Conservation (phyloP, 805 yeast species). For the Yarrowia sp. region DNA sequence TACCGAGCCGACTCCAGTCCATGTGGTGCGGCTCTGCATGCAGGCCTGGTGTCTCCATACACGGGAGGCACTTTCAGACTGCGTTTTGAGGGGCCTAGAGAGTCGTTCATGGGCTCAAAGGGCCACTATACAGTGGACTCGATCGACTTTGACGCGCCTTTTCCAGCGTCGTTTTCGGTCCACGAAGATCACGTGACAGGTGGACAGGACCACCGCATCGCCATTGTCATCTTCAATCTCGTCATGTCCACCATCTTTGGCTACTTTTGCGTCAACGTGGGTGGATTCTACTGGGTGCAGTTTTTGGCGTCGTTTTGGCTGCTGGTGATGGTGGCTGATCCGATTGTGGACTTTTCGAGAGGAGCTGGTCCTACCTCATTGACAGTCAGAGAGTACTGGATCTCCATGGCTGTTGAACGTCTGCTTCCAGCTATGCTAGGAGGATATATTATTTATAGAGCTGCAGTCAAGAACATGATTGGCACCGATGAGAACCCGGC, state of each 20-base stretch:
- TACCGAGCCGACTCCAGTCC: slow-evolving; percentile 87
- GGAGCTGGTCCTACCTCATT: not conserved
- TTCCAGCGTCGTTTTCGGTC: slow-evolving; percentile 59
- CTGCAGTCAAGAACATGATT: slow-evolving; percentile 35
- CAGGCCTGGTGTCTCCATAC: slow-evolving; percentile 70
- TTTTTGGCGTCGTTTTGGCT: slow-evolving; percentile 80
- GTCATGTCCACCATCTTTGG: slow-evolving; percentile 48
- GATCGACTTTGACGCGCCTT: slow-evolving; percentile 64
- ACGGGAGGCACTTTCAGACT: slow-evolving; percentile 77
- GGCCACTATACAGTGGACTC: slow-evolving; percentile 56
- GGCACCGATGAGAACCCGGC: slow-evolving; percentile 39
- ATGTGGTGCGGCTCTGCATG: slow-evolving; percentile 87
- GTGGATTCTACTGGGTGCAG: slow-evolving; percentile 59
- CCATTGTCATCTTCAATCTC: slow-evolving; percentile 57
- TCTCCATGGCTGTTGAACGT: slow-evolving; percentile 59
- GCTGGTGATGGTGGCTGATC: slow-evolving; percentile 76
- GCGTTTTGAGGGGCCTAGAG: slow-evolving; percentile 49
- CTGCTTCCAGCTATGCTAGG: slow-evolving; percentile 73
- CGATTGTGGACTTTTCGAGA: slow-evolving; percentile 41
- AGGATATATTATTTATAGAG: slow-evolving; percentile 62
- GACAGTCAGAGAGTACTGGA: not conserved
- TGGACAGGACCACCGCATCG: slow-evolving; percentile 67
- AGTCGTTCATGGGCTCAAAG: slow-evolving; percentile 45
- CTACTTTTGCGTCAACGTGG: slow-evolving; percentile 51
- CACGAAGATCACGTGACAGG: slow-evolving; percentile 38